Conservation (phyloP, 805 yeast species). For the Priceomyces fermenticarens region DNA sequence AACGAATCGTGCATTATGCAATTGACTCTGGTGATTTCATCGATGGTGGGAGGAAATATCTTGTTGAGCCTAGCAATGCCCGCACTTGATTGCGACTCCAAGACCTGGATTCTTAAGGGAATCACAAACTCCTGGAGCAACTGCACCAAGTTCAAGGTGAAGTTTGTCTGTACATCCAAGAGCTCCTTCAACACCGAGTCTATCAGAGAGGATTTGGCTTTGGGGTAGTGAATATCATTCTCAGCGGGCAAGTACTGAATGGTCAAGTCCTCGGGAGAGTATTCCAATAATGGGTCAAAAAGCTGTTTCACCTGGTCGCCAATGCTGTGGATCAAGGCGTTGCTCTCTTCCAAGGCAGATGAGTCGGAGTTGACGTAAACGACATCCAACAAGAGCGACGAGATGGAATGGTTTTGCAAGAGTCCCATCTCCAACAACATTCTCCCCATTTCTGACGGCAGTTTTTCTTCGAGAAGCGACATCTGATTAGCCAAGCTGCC, state of each 20-base stretch:
- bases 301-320: slow-evolving; percentile 87
- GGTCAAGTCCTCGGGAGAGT: slow-evolving; percentile 86
- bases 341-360: slow-evolving; percentile 44
- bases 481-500: slow-evolving; percentile 74
- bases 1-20: slow-evolving; percentile 79
- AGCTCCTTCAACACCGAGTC: slow-evolving; percentile 64
- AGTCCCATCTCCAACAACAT: slow-evolving; percentile 56
- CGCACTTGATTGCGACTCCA: slow-evolving; percentile 50
- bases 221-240: slow-evolving; percentile 10
- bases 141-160: slow-evolving; percentile 67
- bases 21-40: slow-evolving; percentile 87
- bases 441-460: slow-evolving; percentile 58
- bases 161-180: slow-evolving; percentile 66
- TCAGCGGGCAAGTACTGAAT: slow-evolving; percentile 53
- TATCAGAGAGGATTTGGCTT: slow-evolving; percentile 22
- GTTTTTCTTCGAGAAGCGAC: slow-evolving; percentile 47
- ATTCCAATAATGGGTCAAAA: slow-evolving; percentile 86
- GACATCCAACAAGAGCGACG: slow-evolving; percentile 66
- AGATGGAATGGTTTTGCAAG: slow-evolving; percentile 46
- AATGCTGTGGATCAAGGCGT: slow-evolving; percentile 67
- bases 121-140: slow-evolving; percentile 76
- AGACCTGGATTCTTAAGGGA: slow-evolving; percentile 69
- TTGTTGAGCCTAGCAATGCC: slow-evolving; percentile 69
- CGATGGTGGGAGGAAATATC: slow-evolving; percentile 91
- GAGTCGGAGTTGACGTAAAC: slow-evolving; percentile 55